A percentile compares a stretch with the other conserved stretches of the same genome.
These are phyloP conservation scores for Alloascoidea africana DNA, from an alignment of 805 yeast genomes.

Conservation along the genomic window DNA sequence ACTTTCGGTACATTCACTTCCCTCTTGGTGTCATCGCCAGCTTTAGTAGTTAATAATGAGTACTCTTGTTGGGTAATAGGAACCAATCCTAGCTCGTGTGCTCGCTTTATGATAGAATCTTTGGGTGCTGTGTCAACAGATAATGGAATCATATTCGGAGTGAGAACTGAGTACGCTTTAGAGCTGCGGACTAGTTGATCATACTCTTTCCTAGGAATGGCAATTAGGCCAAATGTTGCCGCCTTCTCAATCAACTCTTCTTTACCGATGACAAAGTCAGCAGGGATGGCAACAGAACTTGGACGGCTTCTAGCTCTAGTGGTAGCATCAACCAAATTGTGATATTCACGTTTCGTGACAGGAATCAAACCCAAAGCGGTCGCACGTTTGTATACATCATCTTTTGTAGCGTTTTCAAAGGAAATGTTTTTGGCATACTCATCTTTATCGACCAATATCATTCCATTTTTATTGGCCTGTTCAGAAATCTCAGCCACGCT, in stretches of 20 bases:
- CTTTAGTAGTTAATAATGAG: not conserved
- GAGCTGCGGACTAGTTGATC: not conserved
- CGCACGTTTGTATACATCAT: not conserved
- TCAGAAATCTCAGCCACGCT: not conserved
- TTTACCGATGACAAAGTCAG: not conserved
- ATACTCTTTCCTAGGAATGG: not conserved
- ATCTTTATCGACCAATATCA: not conserved
- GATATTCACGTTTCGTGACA: not conserved
- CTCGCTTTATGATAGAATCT: not conserved
- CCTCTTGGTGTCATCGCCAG: not conserved
- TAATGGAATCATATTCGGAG: not conserved
- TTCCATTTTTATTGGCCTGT: not conserved
- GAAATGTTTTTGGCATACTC: not conserved
- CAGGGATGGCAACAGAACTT: not conserved
- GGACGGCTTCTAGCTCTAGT: not conserved
- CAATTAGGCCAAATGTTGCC: not conserved
- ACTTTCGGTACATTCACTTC: not conserved
- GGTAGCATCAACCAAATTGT: not conserved
- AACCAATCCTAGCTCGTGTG: not conserved
- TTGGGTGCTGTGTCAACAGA: not conserved
- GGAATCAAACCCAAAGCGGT: not conserved
- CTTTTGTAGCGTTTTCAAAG: not conserved
- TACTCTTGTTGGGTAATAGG: not conserved
- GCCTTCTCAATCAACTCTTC: constrained; percentile 2
- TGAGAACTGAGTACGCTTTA: not conserved